Percentiles rank a stretch among this genome's conserved stretches.
Conservation (phyloP, 306 rosid species). For the Lathyrus sativus region DNA sequence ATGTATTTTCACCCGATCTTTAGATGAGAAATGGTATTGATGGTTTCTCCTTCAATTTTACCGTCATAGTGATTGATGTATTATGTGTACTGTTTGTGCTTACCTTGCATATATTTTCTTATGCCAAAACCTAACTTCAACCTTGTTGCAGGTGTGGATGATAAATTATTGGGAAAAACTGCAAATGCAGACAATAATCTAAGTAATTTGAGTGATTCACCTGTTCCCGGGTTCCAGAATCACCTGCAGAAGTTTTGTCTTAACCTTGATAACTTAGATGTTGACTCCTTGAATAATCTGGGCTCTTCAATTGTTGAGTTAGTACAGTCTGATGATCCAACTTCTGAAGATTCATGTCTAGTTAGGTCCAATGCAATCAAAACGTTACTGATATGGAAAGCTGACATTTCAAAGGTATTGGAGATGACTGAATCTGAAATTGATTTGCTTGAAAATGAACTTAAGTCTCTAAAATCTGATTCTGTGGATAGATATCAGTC, state of each 20-base stretch:
- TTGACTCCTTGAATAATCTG: slow-evolving; percentile 54
- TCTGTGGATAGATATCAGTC: slow-evolving; percentile 40
- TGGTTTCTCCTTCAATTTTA: not conserved
- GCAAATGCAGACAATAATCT: slow-evolving; percentile 54
- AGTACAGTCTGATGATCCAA: slow-evolving; percentile 67
- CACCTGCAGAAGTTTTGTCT: slow-evolving; percentile 52
- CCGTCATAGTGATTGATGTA: not conserved
- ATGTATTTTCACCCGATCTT: not conserved
- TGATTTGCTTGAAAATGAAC: slow-evolving; percentile 84
- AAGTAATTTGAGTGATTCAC: slow-evolving; percentile 56
- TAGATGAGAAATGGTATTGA: slow-evolving; percentile 1
- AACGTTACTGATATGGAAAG: slow-evolving; percentile 78
- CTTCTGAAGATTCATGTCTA: slow-evolving; percentile 54
- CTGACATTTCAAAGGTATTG: slow-evolving; percentile 81
- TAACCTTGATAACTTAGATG: slow-evolving; percentile 74
- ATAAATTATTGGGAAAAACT: slow-evolving; percentile 62
- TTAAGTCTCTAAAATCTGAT: slow-evolving; percentile 60
- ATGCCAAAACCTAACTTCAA: slow-evolving; percentile 28
- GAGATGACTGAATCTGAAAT: slow-evolving; percentile 90
- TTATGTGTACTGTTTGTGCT: not conserved
- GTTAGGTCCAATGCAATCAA: slow-evolving; percentile 63
- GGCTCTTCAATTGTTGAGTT: slow-evolving; percentile 61
- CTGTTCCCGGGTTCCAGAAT: slow-evolving; percentile 53
- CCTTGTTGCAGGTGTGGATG: slow-evolving; percentile 72
- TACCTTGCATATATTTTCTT: not conserved